These are phyloP conservation scores for Sphaerulina musiva DNA, from an alignment of 2,329 filamentous ascomycete genomes.

Conservation along the genomic window DNA sequence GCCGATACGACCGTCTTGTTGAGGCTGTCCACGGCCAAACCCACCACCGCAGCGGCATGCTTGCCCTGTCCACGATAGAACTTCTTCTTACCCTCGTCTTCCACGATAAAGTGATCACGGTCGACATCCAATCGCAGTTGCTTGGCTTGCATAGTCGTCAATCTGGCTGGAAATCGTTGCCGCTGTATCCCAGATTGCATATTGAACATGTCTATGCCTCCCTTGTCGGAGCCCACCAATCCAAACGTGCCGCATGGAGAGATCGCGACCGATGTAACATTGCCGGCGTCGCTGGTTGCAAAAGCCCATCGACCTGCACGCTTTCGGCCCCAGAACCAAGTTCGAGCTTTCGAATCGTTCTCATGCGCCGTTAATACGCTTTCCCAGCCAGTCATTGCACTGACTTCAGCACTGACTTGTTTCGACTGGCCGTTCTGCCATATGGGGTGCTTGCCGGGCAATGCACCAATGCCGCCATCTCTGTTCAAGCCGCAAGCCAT, in stretches of 20 bases:
- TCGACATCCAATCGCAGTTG: conserved; percentile 59
- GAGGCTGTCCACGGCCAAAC: conserved; percentile 79
- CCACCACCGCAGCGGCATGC: conserved; percentile 77
- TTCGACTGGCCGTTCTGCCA: conserved; percentile 64
- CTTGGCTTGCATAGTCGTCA: conserved; percentile 72
- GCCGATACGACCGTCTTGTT: conserved; percentile 83
- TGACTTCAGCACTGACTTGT: conserved; percentile 63
- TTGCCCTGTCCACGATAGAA: conserved; percentile 55
- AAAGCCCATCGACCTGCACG: conserved; percentile 90
- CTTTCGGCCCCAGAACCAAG: conserved; percentile 97
- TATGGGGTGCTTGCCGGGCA: conserved; percentile 68
- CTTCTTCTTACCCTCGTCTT: conserved; percentile 39
- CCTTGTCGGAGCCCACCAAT: conserved; percentile 74
- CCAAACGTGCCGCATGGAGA: conserved; percentile 93
- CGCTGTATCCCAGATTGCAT: conserved; percentile 86
- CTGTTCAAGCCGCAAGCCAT: conserved; percentile 88
- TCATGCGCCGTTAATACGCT: conserved; percentile 91
- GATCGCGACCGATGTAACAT: conserved; percentile 77
- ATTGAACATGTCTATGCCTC: conserved; percentile 91
- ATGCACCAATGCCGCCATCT: conserved; percentile 84
- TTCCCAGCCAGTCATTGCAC: conserved; percentile 86
- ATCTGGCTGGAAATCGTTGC: conserved; percentile 73
- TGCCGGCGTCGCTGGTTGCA: conserved; percentile 72
- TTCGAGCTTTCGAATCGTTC: conserved; percentile 75
- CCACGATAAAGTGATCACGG: conserved; percentile 28